A percentile compares a stretch with the other conserved stretches of the same genome.
phyloP scores from a whole-genome alignment of 176 grass and related monocot species.

The Bolboschoenus planiculmis region DNA sequence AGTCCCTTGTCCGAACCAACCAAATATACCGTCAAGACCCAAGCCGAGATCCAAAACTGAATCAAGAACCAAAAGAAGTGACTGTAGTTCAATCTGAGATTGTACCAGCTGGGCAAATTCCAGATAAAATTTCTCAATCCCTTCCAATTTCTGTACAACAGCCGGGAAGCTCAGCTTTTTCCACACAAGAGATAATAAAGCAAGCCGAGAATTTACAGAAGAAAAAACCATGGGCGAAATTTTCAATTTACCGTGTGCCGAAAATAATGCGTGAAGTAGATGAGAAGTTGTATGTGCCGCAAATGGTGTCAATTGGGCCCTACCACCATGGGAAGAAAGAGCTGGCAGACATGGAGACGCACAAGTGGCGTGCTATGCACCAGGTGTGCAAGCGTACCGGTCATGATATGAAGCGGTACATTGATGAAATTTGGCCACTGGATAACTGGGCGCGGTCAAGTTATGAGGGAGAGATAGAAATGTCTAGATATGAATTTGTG shows the following conservation, averaged over 20 bases:
- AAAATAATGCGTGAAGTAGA: slow-evolving; percentile 59
- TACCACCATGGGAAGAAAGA: slow-evolving; percentile 54
- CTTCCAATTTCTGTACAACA: slow-evolving; percentile 24
- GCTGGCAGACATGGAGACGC: slow-evolving; percentile 63
- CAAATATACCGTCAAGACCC: background rate
- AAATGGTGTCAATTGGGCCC: slow-evolving; percentile 69
- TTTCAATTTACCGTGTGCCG: slow-evolving; percentile 78
- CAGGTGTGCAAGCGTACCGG: slow-evolving; percentile 53
- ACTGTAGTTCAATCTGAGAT: too few relatives aligned
- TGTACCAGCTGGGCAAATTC: too few relatives aligned
- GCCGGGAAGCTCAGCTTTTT: slow-evolving; percentile 51
- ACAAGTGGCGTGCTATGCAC: slow-evolving; percentile 91
- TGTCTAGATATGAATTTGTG: slow-evolving; percentile 39
- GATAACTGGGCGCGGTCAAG: slow-evolving; percentile 46
- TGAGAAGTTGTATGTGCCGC: slow-evolving; percentile 70
- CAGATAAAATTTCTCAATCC: too few relatives aligned
- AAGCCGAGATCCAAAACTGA: background rate
- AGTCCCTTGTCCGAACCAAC: background rate
- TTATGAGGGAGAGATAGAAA: slow-evolving; percentile 45
- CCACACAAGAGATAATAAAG: slow-evolving; percentile 46
- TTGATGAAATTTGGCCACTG: slow-evolving; percentile 26
- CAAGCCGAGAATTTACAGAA: slow-evolving; percentile 39
- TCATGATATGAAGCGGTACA: slow-evolving; percentile 46
- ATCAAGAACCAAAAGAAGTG: background rate
- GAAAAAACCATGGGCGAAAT: slow-evolving; percentile 42